A percentile compares a stretch with the other conserved stretches of the same genome.
phyloP scores from a whole-genome alignment of 441 rosid species.

The Jatropha multifida region DNA sequence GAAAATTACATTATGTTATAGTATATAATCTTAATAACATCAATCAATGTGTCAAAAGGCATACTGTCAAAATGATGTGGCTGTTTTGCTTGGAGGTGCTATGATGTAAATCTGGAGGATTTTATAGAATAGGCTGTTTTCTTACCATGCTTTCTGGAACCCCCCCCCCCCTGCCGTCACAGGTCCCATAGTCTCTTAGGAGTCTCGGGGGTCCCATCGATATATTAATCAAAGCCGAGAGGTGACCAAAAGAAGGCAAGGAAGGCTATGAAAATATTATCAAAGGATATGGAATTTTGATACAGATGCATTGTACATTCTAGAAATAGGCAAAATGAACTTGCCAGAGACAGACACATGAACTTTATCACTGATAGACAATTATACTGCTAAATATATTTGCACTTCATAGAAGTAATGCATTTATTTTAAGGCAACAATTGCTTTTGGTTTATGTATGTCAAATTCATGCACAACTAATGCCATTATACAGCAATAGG shows the following conservation, averaged over 20 bases:
- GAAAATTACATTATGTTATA: background rate
- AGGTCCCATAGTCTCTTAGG: too few relatives aligned
- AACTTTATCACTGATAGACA: background rate
- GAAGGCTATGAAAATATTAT: background rate
- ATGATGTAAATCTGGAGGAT: background rate
- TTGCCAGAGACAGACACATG: background rate
- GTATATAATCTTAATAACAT: background rate
- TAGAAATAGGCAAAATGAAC: background rate
- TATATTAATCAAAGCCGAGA: too few relatives aligned
- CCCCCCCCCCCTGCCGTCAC: too few relatives aligned
- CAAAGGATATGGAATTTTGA: background rate
- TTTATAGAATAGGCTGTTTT: too few relatives aligned
- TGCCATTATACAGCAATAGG: too few relatives aligned
- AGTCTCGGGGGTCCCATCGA: too few relatives aligned
- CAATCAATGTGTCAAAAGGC: constrained; percentile 1
- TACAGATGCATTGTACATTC: background rate
- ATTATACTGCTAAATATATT: background rate
- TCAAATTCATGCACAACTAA: too few relatives aligned
- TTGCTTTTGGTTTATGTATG: too few relatives aligned
- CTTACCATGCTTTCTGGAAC: too few relatives aligned
- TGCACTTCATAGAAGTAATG: background rate
- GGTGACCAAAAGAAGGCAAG: too few relatives aligned
- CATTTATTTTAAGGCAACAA: background rate
- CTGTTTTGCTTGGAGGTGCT: background rate
- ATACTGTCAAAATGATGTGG: background rate